Base-by-base conservation (phyloP, 2,329 filamentous ascomycete species). In the Xylaria sp. region DNA sequence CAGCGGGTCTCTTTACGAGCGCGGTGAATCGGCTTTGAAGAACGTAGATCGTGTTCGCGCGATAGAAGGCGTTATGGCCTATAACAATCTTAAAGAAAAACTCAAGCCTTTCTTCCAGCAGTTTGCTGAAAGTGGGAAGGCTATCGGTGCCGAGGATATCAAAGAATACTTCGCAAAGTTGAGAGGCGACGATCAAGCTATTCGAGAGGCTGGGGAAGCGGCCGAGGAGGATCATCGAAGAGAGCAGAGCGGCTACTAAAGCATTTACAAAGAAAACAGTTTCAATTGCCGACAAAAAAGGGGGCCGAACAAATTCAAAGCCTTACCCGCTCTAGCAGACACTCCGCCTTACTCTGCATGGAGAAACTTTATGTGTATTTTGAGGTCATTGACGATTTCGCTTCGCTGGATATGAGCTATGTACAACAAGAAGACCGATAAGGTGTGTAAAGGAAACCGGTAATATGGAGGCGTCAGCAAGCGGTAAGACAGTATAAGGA, bases 51-150 rank as follows among this genome's bases (percentile, higher is more conserved):
- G 95, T 2, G 94, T 98, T 7, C 85, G 89, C 13, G 95, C 95
- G 4, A 97, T 99, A 58, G 91, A 99, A 75, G 95, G 95, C 15
- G 94, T 96, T 46, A 97, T 98, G 93, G 94, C 93, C 0, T 99
- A 98, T 78, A 97, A 98, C 71, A 90, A 96, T 71, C 84, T 99
- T 62, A 95, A 96, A 73, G 93, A 98, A 72, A 93, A 94, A 74
- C 87, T 99, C n/a, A 97, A 94, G 81, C 89, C 89, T 0, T 98
- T 99, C 75, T 87, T 99, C 71, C 88, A 93, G 77, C 90, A 96
- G 43, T 99, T 97, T 74, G 95, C 95, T 0, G 92, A 97, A 73
- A 96, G 90, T 65, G 94, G 94, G 1, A 81, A 91, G 75, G 88
- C 91, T 0, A 93, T 99, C 21, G 89, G 92, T 1, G 94, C 94